These are phyloP conservation scores for Handroanthus guayacan DNA, from an alignment of 257 asterid genomes.

Conservation along the genomic window DNA sequence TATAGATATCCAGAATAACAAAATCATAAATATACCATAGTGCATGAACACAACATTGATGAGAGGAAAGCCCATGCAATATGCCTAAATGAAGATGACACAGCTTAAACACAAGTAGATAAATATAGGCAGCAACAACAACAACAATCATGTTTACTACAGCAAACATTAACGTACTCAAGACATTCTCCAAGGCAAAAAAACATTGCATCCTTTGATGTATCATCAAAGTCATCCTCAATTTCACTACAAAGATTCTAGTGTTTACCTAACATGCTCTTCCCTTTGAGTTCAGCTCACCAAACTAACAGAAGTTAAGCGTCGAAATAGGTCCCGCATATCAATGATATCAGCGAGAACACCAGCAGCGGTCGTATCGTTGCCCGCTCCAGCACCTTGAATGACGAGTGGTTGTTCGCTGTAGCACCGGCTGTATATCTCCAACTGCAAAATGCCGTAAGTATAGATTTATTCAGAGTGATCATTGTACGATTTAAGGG, in stretches of 20 bases:
- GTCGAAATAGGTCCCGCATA: conserved; percentile 71
- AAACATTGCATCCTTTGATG: neutral
- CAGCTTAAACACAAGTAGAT: neutral
- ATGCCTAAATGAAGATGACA: neutral
- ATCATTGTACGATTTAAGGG: neutral
- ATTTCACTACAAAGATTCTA: neutral
- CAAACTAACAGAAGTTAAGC: conserved; percentile 16
- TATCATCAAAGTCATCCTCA: neutral
- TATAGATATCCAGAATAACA: too few relatives aligned
- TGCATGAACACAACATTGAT: too few relatives aligned
- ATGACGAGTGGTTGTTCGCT: conserved; percentile 76
- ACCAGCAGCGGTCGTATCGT: conserved; percentile 91
- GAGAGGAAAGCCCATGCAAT: neutral
- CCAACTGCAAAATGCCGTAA: conserved; percentile 53
- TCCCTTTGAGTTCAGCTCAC: neutral
- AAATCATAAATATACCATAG: too few relatives aligned
- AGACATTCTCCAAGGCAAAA: neutral
- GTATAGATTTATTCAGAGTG: neutral
- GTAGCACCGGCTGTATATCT: conserved; percentile 87
- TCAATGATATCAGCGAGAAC: conserved; percentile 94
- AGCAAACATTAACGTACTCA: too few relatives aligned
- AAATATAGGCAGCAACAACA: neutral
- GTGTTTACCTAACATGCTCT: neutral
- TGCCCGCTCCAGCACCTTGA: conserved; percentile 97
- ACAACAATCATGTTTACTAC: neutral